Evolutionary conservation across 176 grass and related monocot species (phyloP), one percentile per base, ranked within the genome.

Genomic region (Eragrostis curvula): DNA sequence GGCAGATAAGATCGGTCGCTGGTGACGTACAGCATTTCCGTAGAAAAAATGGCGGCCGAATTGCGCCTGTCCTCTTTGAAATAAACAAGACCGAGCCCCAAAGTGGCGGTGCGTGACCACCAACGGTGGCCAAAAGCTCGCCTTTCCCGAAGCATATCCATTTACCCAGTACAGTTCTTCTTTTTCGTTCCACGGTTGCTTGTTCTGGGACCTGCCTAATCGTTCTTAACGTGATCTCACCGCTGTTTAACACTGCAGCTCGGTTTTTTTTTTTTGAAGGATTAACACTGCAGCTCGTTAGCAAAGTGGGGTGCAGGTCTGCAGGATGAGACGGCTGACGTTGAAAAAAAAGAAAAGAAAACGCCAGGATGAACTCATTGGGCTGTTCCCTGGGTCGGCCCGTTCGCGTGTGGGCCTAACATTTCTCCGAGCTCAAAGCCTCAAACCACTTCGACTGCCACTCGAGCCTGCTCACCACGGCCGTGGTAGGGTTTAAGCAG

Each of bases 401-500:
- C n/a, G 25, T 24, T 9, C 56, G n/a, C 24, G 11, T 25, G 11
- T 12, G 56, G 58, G 58, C 58, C 24, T 61, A 14, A 1, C 0
- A 61, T 61, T 61, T 27, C 58, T 1, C 24, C 58, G 5, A 1
- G 10, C 12, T 61, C 58, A 14, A 28, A 24, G n/a, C n/a, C n/a
- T n/a, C n/a, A 28, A 6, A 5, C 3, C 57, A 27, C 10, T 27
- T 60, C 24, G 12, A 27, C 57, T 12, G n/a, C 57, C 57, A 59
- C 53, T 1, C 32, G 32, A 36, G 32, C 32, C 32, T 4, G 32
- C 55, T 21, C 9, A 0, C 7, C 18, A 17, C 21, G 9, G 12
- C 27, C 76, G 24, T 59, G 2, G 17, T 79, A 66, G 45, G 77
- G 61, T 79, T 66, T 39, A 79, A 46, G 29, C 21, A 68, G 67